A percentile compares a stretch with the other conserved stretches of the same genome.
phyloP scores from a whole-genome alignment of 352 stramenopile genomes.

The Globisporangium carolinianum region DNA sequence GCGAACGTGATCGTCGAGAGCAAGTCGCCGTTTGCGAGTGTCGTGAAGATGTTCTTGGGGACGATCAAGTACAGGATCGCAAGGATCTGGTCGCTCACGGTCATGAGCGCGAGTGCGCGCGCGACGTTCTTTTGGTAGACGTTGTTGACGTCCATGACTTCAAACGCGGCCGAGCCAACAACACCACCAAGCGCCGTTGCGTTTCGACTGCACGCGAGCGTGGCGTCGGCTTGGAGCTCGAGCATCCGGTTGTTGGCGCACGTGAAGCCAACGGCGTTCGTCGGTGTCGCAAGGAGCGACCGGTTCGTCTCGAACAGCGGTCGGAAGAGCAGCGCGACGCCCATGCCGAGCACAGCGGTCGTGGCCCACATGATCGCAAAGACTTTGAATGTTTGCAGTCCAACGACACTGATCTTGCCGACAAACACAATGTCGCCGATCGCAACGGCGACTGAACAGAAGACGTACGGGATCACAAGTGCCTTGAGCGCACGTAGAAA shows the following conservation, averaged over 20 bases:
- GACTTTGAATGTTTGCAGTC: slow-evolving; percentile 54
- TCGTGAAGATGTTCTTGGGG: slow-evolving; percentile 54
- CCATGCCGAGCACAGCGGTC: slow-evolving; percentile 40
- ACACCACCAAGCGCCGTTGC: slow-evolving; percentile 5
- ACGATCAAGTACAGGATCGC: slow-evolving; percentile 52
- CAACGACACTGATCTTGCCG: slow-evolving; percentile 63
- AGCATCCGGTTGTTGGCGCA: slow-evolving; percentile 39
- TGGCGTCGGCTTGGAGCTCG: neutral
- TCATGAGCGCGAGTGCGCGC: slow-evolving; percentile 31
- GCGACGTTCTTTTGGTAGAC: slow-evolving; percentile 39
- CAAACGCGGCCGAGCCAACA: slow-evolving; percentile 22
- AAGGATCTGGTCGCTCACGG: slow-evolving; percentile 52
- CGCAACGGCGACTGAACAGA: slow-evolving; percentile 70
- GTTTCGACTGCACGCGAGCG: neutral
- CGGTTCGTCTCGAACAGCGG: slow-evolving; percentile 37
- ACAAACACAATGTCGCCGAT: slow-evolving; percentile 73
- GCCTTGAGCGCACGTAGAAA: slow-evolving; percentile 73
- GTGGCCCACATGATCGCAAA: slow-evolving; percentile 53
- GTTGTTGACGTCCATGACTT: slow-evolving; percentile 40
- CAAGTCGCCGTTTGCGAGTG: slow-evolving; percentile 42
- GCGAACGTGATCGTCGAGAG: slow-evolving; percentile 65
- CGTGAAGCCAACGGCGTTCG: slow-evolving; percentile 38
- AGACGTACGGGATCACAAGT: slow-evolving; percentile 76
- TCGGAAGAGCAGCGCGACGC: slow-evolving; percentile 47
- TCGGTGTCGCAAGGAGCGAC: slow-evolving; percentile 9